Conservation (phyloP, 768 basidiomycete genomes). For the Russula sp. region DNA sequence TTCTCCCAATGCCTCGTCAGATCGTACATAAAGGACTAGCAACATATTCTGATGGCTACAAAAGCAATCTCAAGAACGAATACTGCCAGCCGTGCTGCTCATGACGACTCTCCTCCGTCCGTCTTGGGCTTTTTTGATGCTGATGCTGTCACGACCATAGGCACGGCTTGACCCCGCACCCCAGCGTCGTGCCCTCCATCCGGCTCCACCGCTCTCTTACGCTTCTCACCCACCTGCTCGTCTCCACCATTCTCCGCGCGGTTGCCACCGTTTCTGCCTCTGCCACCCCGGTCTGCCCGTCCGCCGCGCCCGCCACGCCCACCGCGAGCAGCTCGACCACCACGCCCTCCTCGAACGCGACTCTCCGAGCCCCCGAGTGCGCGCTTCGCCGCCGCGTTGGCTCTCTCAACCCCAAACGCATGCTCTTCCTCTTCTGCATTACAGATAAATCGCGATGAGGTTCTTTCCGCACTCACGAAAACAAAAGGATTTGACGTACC, state of each 20-base stretch:
- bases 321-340: constrained; percentile 38
- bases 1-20: background rate
- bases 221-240: constrained; percentile 60
- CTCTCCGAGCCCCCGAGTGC: constrained; percentile 28
- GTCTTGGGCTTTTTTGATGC: constrained; percentile 39
- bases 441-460: background rate
- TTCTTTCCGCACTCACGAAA: background rate
- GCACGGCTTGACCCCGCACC: constrained; percentile 55
- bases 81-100: constrained; percentile 2
- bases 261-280: constrained; percentile 21
- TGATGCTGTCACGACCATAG: constrained; percentile 32
- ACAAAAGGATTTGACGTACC: constrained; percentile 37
- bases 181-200: constrained; percentile 71
- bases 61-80: constrained; percentile 3
- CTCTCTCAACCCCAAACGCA: constrained; percentile 67
- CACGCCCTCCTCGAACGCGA: constrained; percentile 41
- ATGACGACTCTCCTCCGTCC: constrained; percentile 28
- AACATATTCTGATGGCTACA: constrained; percentile 12
- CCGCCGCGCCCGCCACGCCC: constrained; percentile 25
- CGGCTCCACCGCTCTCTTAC: constrained; percentile 71
- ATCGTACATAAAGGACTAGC: constrained; percentile 6
- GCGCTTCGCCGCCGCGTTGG: constrained; percentile 60
- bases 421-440: constrained; percentile 63
- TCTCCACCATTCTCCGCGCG: constrained; percentile 29
- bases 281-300: constrained; percentile 26